Base-by-base conservation (phyloP, 169 alveolate genomes). In the Cryptosporidium felis region DNA sequence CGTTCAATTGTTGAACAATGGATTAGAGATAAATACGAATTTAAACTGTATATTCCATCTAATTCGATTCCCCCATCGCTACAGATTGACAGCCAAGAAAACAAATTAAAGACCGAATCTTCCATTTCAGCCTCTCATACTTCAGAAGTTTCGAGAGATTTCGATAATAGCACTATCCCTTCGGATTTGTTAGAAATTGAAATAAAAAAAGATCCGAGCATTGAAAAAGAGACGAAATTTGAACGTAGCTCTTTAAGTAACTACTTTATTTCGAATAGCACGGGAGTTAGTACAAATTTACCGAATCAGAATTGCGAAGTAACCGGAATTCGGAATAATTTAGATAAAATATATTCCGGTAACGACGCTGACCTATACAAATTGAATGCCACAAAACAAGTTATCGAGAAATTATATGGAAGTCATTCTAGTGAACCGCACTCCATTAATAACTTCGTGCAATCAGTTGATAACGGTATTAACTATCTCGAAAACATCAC, bases 21-120 rank as follows among this genome's bases (percentile, higher is more conserved):
- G 96, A 93, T 93, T 47, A 89, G 95, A 23, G 93, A 93, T 79
- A 93, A 93, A 58, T 93, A 93, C 60, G 96, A 93, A 53, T 90
- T 88, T 63, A 92, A 91, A 80, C 36, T 93, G 40, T 93, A 93
- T 47, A 92, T 90, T 1, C 92, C 91, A 56, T 80, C 80, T 3
- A 91, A 91, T 40, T 40, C 41, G 5, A 36, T 40, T 40, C 85
- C 85, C 0, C 85, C 85, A 21, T 53, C 67, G 8, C 23, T 74
- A 21, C 47, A 9, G 21, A 9, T 74, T 18, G 67, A 74, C 1
- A 74, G 21, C 16, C 16, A 4, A 23, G 62, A 23, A 42, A 12
- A 18, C n/a, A n/a, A n/a, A n/a, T n/a, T n/a, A n/a, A n/a, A n/a
- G n/a, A n/a, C n/a, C n/a, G n/a, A n/a, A n/a, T n/a, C n/a, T n/a